A percentile compares a stretch with the other conserved stretches of the same genome.
phyloP scores from a whole-genome alignment of 805 yeast genomes.

The Yarrowia sp. region DNA sequence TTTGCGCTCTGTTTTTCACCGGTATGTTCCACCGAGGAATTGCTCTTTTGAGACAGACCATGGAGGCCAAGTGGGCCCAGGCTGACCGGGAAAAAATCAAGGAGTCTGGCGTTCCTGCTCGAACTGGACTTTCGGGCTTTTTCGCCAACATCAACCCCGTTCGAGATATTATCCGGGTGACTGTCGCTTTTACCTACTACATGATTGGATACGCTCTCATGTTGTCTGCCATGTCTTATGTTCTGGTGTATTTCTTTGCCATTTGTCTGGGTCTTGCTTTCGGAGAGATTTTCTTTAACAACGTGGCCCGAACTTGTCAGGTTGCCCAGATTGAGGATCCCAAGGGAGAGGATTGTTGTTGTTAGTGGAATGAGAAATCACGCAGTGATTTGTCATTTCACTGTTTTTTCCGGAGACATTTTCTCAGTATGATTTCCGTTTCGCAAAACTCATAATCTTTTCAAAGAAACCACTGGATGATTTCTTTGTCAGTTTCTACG shows the following conservation, averaged over 20 bases:
- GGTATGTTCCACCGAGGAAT: slow-evolving; percentile 23
- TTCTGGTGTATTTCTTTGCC: slow-evolving; percentile 12
- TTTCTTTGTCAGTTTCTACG: too few species aligned
- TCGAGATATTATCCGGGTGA: neutral
- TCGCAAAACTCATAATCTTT: too few species aligned
- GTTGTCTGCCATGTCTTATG: slow-evolving; percentile 23
- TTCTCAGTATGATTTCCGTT: too few species aligned
- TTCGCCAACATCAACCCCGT: neutral
- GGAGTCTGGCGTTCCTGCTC: neutral
- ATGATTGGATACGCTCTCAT: slow-evolving; percentile 23
- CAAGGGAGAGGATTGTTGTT: slow-evolving; percentile 22
- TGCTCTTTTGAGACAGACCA: slow-evolving; percentile 16
- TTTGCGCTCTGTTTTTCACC: slow-evolving; percentile 17
- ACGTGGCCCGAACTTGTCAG: slow-evolving; percentile 2
- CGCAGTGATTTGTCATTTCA: too few species aligned
- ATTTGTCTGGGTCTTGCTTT: slow-evolving; percentile 24
- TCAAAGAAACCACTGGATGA: too few species aligned
- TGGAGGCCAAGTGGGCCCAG: slow-evolving; percentile 23
- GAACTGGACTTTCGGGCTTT: slow-evolving; percentile 6
- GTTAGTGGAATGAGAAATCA: too few species aligned
- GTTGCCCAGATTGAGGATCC: slow-evolving; percentile 13
- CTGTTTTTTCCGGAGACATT: too few species aligned
- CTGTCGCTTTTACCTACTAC: slow-evolving; percentile 14
- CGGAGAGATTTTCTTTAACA: slow-evolving; percentile 14
- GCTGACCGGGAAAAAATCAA: neutral